A percentile compares a stretch with the other conserved stretches of the same genome.
phyloP scores from a whole-genome alignment of 208 protist genomes.

The Leishmania lainsoni region DNA sequence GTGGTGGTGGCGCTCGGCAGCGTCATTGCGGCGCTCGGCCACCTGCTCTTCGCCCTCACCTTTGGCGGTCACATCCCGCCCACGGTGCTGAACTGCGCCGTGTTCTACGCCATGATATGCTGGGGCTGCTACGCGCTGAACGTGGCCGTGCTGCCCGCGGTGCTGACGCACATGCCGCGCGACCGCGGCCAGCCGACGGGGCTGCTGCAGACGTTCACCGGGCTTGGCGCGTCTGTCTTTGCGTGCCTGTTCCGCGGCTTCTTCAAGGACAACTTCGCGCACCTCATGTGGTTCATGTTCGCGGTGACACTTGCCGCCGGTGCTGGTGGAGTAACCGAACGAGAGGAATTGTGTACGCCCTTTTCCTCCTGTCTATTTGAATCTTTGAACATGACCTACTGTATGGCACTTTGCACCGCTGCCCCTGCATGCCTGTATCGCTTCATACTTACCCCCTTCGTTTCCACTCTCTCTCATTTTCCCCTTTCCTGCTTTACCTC shows the following conservation, averaged over 20 bases:
- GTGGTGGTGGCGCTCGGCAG: slow-evolving; percentile 19
- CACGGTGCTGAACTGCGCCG: slow-evolving; percentile 29
- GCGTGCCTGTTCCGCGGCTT: slow-evolving; percentile 54
- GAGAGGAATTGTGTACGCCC: background rate
- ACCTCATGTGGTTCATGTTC: slow-evolving; percentile 48
- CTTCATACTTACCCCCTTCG: background rate
- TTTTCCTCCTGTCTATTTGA: background rate
- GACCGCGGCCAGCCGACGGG: slow-evolving; percentile 54
- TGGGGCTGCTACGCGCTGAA: slow-evolving; percentile 44
- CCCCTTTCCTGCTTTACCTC: background rate
- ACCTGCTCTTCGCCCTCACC: slow-evolving; percentile 38
- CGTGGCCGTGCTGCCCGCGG: slow-evolving; percentile 34
- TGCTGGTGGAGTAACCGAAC: background rate
- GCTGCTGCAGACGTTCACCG: slow-evolving; percentile 57
- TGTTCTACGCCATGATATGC: slow-evolving; percentile 57
- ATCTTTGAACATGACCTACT: background rate
- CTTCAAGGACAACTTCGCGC: slow-evolving; percentile 31
- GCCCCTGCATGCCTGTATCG: background rate
- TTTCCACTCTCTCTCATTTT: background rate
- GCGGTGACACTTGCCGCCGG: slow-evolving; percentile 36
- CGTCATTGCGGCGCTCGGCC: slow-evolving; percentile 35
- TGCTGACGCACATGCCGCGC: slow-evolving; percentile 55
- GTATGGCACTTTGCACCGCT: background rate
- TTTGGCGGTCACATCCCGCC: slow-evolving; percentile 39
- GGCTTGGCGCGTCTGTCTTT: slow-evolving; percentile 48